Evolutionary conservation across 305 asterid species (phyloP), one percentile per base, ranked within the genome.

Genomic region (Fraxinus nigra): DNA sequence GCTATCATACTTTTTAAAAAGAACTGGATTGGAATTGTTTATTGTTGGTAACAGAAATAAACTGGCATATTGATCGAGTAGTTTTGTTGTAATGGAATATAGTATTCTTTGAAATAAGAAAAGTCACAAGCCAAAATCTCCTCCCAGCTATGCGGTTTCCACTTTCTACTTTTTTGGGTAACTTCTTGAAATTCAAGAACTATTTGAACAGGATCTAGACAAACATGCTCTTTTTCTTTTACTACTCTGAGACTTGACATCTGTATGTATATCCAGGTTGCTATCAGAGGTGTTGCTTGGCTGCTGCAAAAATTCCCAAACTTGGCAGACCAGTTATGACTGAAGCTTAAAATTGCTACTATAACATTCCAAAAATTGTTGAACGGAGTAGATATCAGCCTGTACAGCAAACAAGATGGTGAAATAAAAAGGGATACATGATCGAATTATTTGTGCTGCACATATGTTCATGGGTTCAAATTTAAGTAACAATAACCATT

Each of bases 261-360:
- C 28, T 81, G 14, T 61, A 18, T 80, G 77, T 80, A 59, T 35
- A 1, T 75, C 16, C 91, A 93, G 99, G 92, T 86, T 83, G 92
- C 85, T 13, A 95, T 93, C 67, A 88, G 92, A 85, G 94, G 94
- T 73, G 94, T 95, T 56, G 86, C 97, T 84, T 92, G 97, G 98
- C 87, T 95, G 87, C 90, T 93, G 85, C 93, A 92, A 75, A 89
- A 82, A 72, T 91, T 93, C 82, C 97, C 98, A 4, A 87, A 83
- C 34, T 79, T 95, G 89, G 94, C 87, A n/a, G 93, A 91, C 76
- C 80, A 86, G 48, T 84, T 91, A 16, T 91, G 85, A 85, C 73
- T 24, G 80, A 46, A 38, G 40, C 82, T 74, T 67, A 4, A 63
- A 56, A 10, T 33, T 67, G 11, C 34, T 28, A 4, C 37, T 30